Evolutionary conservation across 2,329 filamentous ascomycete genomes (phyloP), one percentile per base, ranked within the genome.

Genomic region (Dothistroma pini): DNA sequence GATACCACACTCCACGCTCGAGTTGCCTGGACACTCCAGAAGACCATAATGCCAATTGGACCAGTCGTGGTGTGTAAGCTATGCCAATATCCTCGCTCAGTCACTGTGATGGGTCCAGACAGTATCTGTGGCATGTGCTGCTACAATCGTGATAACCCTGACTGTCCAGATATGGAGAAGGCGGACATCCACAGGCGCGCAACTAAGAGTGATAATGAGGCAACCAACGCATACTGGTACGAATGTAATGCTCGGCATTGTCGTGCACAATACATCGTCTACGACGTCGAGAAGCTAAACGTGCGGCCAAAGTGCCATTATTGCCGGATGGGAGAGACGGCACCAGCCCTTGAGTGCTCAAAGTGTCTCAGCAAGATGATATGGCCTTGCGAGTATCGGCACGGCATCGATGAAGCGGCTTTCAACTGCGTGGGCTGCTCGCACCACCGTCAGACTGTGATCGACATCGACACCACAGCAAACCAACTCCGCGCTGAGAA

Each of bases 271-370:
- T 63, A 63, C 29, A 52, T 63, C 16, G 58, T 61, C 12, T 60
- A 58, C 38, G 19, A 51, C 14, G 32, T 54, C n/a, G 59, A 57
- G 31, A 38, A 25, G 16, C 61, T 61, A 22, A 63, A 63, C 44
- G 59, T 61, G 14, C 44, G 59, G 19, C 58, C 61, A 12, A 63
- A 63, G 54, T 62, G 62, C 41, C 57, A 64, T 54, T 64, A 62
- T 50, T 64, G 62, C 32, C 59, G 62, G 1, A 34, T 50, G 1
- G 44, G 49, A 6, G 32, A 54, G 10, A 38, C 22, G 6, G 59
- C 62, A 3, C 62, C 62, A 2, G 19, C 59, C 16, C 52, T 64
- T 1, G 56, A 62, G 16, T 64, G 62, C 16, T 55, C 22, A 8
- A 54, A 54, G 31, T 64, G 59, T 21, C 49, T 50, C 1, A 57